Evolutionary conservation across 192 early-diverging fungal genomes (phyloP).

Genomic region (Coemansia sp.): DNA sequence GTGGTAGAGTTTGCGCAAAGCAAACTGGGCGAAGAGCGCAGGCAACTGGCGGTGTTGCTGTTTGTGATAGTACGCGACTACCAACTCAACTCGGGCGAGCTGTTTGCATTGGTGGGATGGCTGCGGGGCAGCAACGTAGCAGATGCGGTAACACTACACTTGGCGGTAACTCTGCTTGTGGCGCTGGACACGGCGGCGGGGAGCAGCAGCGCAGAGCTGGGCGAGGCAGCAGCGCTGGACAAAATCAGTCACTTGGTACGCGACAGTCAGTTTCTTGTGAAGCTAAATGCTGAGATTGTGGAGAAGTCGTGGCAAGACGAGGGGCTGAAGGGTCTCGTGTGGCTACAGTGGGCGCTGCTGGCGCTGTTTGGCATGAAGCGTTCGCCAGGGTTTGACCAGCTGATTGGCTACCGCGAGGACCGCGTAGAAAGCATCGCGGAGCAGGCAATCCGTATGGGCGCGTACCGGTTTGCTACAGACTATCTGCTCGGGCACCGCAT

Average conservation of each 20-base stretch:
- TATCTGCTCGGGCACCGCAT: constrained; percentile 61
- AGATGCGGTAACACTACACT: constrained; percentile 44
- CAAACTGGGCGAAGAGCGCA: constrained; percentile 46
- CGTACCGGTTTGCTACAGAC: constrained; percentile 64
- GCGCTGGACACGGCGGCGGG: constrained; percentile 33
- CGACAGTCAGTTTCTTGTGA: constrained; percentile 40
- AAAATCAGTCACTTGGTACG: constrained; percentile 40
- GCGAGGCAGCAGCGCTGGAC: constrained; percentile 40
- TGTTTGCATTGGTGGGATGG: constrained; percentile 43
- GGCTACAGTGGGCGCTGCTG: constrained; percentile 65
- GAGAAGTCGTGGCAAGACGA: constrained; percentile 47
- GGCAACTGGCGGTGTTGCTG: constrained; percentile 47
- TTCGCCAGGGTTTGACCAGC: constrained; percentile 47
- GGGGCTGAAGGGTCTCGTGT: constrained; percentile 54
- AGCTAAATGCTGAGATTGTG: constrained; percentile 43
- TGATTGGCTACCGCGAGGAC: constrained; percentile 51
- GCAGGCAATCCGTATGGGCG: constrained; percentile 55
- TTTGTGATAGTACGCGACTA: constrained; percentile 45
- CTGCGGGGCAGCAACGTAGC: constrained; percentile 31
- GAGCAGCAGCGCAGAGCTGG: constrained; percentile 24
- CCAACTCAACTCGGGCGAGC: constrained; percentile 40
- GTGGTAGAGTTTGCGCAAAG: constrained; percentile 46
- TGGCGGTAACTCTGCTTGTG: constrained; percentile 32
- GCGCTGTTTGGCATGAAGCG: constrained; percentile 53
- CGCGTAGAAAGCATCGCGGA: constrained; percentile 57